A percentile compares a stretch with the other conserved stretches of the same genome.
Evolutionary conservation across 2,329 filamentous ascomycete species (phyloP).

Genomic region (Exophiala sp.): DNA sequence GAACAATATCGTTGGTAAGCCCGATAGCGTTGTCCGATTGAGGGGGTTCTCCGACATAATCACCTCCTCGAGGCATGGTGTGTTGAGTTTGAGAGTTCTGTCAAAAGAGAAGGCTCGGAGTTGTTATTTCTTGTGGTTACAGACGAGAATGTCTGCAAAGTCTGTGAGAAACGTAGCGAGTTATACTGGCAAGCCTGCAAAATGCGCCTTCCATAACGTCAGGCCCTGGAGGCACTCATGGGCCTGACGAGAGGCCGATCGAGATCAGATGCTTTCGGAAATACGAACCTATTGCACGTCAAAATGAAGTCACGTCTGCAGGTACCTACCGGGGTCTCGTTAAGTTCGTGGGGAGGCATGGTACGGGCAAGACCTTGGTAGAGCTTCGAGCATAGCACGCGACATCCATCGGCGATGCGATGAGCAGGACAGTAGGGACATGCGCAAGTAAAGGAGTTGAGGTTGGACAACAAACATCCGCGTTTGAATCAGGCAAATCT

Average conservation of each 20-base stretch:
- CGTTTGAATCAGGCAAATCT: too few relatives aligned
- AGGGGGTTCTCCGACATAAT: constrained; percentile 35
- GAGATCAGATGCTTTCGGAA: neutral
- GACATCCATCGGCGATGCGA: too few relatives aligned
- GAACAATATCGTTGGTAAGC: constrained; percentile 33
- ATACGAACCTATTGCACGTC: neutral
- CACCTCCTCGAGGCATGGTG: constrained; percentile 40
- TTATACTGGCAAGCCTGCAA: neutral
- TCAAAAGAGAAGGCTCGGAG: neutral
- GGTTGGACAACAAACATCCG: too few relatives aligned
- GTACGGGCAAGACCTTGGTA: neutral
- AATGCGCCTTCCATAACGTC: neutral
- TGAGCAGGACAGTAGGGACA: too few relatives aligned
- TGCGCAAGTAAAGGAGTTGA: neutral
- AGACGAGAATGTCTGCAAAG: neutral
- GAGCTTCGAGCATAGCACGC: too few relatives aligned
- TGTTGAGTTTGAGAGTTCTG: neutral
- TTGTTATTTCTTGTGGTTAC: neutral
- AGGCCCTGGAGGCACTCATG: neutral
- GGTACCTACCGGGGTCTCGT: neutral
- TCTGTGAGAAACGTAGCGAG: neutral
- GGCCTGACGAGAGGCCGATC: neutral
- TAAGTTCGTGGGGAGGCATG: neutral
- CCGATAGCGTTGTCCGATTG: constrained; percentile 41
- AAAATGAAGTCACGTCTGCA: constrained; percentile 7